phyloP scores from a whole-genome alignment of 352 stramenopile genomes.

The Pythium graminicola region DNA sequence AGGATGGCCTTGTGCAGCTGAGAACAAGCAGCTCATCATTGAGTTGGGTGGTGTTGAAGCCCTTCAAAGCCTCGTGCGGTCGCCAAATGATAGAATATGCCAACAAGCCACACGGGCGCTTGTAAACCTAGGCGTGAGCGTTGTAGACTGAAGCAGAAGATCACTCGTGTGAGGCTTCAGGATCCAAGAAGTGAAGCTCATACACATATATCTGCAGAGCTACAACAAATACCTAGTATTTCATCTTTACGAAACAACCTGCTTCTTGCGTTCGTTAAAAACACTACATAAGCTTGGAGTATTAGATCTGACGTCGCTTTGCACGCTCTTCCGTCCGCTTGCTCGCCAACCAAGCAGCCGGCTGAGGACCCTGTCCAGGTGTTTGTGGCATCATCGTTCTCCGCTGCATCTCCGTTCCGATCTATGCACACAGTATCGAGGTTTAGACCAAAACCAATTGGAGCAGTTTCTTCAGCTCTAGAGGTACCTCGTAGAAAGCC shows the following conservation, averaged over 20 bases:
- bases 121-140: conserved; percentile 83
- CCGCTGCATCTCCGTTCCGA: conserved; percentile 83
- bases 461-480: too few species aligned
- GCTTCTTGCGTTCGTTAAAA: too few species aligned
- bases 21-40: conserved; percentile 88
- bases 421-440: conserved; percentile 29
- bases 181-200: too few species aligned
- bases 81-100: conserved; percentile 84
- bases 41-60: conserved; percentile 75
- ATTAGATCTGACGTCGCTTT: conserved; percentile 67
- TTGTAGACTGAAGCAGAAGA: conserved; percentile 49
- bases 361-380: conserved; percentile 36
- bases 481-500: conserved; percentile 84
- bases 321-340: conserved; percentile 79
- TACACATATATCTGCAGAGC: not conserved
- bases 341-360: conserved; percentile 71
- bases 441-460: too few species aligned
- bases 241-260: not conserved
- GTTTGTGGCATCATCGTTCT: conserved; percentile 83
- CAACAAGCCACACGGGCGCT: conserved; percentile 82
- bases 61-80: conserved; percentile 71
- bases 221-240: not conserved
- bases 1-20: conserved; percentile 27
- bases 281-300: too few species aligned
- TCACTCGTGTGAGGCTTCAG: too few species aligned